These are phyloP conservation scores for Boechera retrofracta DNA, from an alignment of 345 rosid genomes.

Conservation along the genomic window DNA sequence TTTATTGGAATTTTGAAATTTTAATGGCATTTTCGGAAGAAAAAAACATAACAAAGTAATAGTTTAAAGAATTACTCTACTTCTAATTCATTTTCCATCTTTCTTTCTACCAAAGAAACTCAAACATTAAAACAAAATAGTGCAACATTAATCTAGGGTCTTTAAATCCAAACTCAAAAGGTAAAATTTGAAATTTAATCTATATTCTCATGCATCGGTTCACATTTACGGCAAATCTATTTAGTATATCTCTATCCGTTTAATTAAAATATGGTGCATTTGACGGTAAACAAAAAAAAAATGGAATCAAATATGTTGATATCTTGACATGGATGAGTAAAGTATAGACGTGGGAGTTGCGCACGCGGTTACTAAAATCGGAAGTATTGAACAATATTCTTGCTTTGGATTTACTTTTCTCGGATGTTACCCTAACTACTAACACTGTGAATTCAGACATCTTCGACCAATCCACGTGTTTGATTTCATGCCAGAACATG, in stretches of 20 bases:
- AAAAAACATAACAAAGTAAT: neutral
- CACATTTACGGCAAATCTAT: neutral
- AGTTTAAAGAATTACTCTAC: neutral
- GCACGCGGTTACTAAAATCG: constrained; percentile 16
- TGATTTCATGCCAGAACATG: constrained; percentile 26
- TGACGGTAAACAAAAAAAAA: neutral
- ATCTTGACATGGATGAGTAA: neutral
- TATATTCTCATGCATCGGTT: neutral
- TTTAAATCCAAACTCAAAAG: neutral
- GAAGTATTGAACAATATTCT: constrained; percentile 17
- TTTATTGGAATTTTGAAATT: neutral
- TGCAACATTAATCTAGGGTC: neutral
- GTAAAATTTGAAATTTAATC: neutral
- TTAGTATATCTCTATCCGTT: neutral
- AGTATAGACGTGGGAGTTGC: constrained; percentile 16
- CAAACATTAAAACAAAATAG: neutral
- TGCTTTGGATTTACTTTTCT: constrained; percentile 35
- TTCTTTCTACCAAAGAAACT: neutral
- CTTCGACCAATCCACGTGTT: constrained; percentile 43
- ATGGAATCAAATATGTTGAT: constrained; percentile 11
- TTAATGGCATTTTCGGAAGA: neutral
- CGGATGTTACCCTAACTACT: constrained; percentile 37
- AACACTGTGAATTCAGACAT: constrained; percentile 27
- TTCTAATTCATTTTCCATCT: neutral
- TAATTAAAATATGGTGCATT: neutral